phyloP scores from a whole-genome alignment of 1,284 basidiomycete species.

The Pholiota adiposa region DNA sequence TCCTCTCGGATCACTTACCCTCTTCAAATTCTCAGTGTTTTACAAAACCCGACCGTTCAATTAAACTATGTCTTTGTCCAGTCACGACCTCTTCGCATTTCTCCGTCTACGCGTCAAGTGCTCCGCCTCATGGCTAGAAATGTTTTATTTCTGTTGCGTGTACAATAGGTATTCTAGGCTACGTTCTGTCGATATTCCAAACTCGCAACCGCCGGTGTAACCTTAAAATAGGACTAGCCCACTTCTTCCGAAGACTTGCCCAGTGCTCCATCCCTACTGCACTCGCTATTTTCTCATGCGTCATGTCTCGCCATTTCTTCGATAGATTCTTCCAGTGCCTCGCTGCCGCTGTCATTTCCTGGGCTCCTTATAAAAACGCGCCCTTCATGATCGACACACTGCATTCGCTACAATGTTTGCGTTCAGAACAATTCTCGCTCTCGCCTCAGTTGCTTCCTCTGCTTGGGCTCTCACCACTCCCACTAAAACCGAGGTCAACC shows the following conservation, averaged over 20 bases:
- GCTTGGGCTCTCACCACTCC: constrained; percentile 1
- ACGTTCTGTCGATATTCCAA: not conserved
- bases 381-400: not conserved
- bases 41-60: not conserved
- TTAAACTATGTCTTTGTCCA: not conserved
- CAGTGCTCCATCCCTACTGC: not conserved
- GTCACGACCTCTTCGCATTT: not conserved
- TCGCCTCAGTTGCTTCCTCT: not conserved
- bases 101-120: not conserved
- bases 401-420: not conserved
- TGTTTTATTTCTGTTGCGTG: not conserved
- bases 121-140: not conserved
- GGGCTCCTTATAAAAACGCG: not conserved
- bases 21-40: not conserved
- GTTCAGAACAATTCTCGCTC: not conserved
- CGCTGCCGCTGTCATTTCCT: not conserved
- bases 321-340: not conserved
- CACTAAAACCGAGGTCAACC: constrained; percentile 6
- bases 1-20: not conserved
- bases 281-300: not conserved
- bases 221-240: not conserved
- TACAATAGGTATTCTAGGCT: not conserved
- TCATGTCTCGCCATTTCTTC: not conserved
- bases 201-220: not conserved
- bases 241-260: constrained; percentile 1